phyloP scores from a whole-genome alignment of 805 yeast species.

The Saturnispora halmiae region DNA sequence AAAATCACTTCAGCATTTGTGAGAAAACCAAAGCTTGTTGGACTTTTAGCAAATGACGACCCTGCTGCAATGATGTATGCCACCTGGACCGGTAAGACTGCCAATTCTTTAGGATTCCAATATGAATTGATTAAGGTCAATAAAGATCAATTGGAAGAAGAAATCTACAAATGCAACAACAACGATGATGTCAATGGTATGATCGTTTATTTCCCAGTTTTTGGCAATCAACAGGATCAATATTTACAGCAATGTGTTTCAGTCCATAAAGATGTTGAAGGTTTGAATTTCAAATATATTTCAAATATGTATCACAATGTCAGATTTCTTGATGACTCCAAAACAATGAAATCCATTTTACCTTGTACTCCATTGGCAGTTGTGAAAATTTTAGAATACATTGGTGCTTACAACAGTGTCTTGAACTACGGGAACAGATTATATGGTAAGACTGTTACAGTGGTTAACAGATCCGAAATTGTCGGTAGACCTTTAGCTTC shows the following conservation, averaged over 20 bases:
- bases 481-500: slow-evolving; percentile 98
- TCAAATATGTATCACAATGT: slow-evolving; percentile 93
- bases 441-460: slow-evolving; percentile 84
- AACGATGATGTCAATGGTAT: slow-evolving; percentile 79
- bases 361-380: slow-evolving; percentile 97
- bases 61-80: slow-evolving; percentile 97
- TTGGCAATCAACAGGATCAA: slow-evolving; percentile 90
- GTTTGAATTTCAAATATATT: slow-evolving; percentile 80
- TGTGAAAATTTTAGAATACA: slow-evolving; percentile 84
- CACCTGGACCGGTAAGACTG: slow-evolving; percentile 88
- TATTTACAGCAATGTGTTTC: slow-evolving; percentile 89
- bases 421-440: slow-evolving; percentile 84
- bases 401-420: slow-evolving; percentile 77
- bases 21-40: slow-evolving; percentile 69
- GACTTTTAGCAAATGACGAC: slow-evolving; percentile 83
- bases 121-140: slow-evolving; percentile 66
- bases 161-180: slow-evolving; percentile 70
- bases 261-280: slow-evolving; percentile 93
- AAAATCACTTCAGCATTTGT: slow-evolving; percentile 43
- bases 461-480: slow-evolving; percentile 90
- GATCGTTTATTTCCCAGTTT: slow-evolving; percentile 96
- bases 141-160: slow-evolving; percentile 79
- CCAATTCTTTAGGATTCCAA: slow-evolving; percentile 74
- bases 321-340: slow-evolving; percentile 63
- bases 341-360: slow-evolving; percentile 68